These are phyloP conservation scores for Nakazawaea molendinolei DNA, from an alignment of 805 yeast species.

Conservation along the genomic window DNA sequence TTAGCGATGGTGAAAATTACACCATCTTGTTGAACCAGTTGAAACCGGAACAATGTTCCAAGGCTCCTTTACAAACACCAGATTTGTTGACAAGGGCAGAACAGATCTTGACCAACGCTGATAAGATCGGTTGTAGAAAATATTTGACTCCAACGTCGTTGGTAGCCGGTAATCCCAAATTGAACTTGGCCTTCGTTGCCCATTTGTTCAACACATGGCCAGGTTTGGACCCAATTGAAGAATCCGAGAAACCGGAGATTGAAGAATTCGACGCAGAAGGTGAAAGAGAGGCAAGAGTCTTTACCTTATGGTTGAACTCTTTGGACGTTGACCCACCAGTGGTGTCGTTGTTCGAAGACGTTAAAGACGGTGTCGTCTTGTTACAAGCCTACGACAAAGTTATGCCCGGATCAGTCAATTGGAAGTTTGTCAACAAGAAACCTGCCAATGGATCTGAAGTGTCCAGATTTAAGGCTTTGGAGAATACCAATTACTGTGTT, in stretches of 20 bases:
- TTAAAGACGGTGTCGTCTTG: slow-evolving; percentile 85
- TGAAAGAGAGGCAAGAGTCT: slow-evolving; percentile 98
- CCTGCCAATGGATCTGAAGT: slow-evolving; percentile 72
- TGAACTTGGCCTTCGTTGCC: slow-evolving; percentile 95
- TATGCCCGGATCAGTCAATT: slow-evolving; percentile 83
- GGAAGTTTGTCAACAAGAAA: slow-evolving; percentile 74
- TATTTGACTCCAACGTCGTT: slow-evolving; percentile 89
- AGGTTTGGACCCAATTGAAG: slow-evolving; percentile 93
- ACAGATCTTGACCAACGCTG: slow-evolving; percentile 80
- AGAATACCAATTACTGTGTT: slow-evolving; percentile 97
- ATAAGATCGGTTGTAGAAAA: slow-evolving; percentile 85
- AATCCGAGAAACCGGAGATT: slow-evolving; percentile 83
- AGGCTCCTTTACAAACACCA: slow-evolving; percentile 69
- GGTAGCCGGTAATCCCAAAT: slow-evolving; percentile 93
- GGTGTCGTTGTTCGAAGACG: slow-evolving; percentile 84
- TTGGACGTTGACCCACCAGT: slow-evolving; percentile 95
- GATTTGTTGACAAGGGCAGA: slow-evolving; percentile 83
- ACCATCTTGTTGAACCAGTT: slow-evolving; percentile 85
- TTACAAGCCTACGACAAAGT: slow-evolving; percentile 95
- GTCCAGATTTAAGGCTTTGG: slow-evolving; percentile 89
- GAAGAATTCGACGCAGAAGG: slow-evolving; percentile 99
- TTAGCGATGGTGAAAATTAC: slow-evolving; percentile 92
- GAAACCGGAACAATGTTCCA: slow-evolving; percentile 76
- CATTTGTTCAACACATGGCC: slow-evolving; percentile 95
- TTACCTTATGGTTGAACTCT: slow-evolving; percentile 95